phyloP scores from a whole-genome alignment of 2,329 filamentous ascomycete species.

The Fusarium palustre region DNA sequence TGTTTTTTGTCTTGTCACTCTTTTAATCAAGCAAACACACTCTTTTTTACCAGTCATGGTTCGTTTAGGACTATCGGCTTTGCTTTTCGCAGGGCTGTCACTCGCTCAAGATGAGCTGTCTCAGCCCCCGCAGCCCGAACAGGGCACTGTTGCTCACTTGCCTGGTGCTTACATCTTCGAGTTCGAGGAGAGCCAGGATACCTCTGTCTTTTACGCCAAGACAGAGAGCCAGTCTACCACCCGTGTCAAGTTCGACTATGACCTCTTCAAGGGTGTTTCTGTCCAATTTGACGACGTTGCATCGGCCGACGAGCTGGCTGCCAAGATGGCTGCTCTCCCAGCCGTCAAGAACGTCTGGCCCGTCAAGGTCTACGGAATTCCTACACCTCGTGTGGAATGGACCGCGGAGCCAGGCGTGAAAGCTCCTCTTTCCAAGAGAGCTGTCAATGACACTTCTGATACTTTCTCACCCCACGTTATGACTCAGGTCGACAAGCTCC shows the following conservation, averaged over 20 bases:
- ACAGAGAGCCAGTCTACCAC: conserved; percentile 19
- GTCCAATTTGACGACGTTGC: conserved; percentile 62
- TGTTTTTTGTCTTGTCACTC: conserved; percentile 14
- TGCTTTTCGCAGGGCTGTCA: conserved; percentile 36
- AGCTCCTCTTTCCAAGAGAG: conserved; percentile 26
- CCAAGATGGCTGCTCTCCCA: conserved; percentile 56
- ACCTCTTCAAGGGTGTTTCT: conserved; percentile 67
- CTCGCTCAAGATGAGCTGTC: conserved; percentile 7
- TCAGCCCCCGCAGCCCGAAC: conserved; percentile 1
- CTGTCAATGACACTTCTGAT: conserved; percentile 46
- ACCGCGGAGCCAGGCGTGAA: conserved; percentile 38
- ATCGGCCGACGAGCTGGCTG: conserved; percentile 57
- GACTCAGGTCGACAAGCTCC: conserved; percentile 67
- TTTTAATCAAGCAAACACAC: background rate
- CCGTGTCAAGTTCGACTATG: conserved; percentile 61
- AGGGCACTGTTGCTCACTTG: conserved; percentile 24
- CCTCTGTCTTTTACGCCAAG: conserved; percentile 36
- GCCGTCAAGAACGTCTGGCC: conserved; percentile 63
- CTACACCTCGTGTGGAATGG: conserved; percentile 55
- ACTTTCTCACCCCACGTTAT: conserved; percentile 63
- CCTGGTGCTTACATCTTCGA: conserved; percentile 66
- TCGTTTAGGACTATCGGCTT: conserved; percentile 25
- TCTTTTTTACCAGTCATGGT: conserved; percentile 19
- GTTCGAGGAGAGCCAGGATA: conserved; percentile 62
- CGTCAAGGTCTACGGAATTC: conserved; percentile 59